phyloP scores from a whole-genome alignment of 208 protist species.

The Spongospora subterranea region DNA sequence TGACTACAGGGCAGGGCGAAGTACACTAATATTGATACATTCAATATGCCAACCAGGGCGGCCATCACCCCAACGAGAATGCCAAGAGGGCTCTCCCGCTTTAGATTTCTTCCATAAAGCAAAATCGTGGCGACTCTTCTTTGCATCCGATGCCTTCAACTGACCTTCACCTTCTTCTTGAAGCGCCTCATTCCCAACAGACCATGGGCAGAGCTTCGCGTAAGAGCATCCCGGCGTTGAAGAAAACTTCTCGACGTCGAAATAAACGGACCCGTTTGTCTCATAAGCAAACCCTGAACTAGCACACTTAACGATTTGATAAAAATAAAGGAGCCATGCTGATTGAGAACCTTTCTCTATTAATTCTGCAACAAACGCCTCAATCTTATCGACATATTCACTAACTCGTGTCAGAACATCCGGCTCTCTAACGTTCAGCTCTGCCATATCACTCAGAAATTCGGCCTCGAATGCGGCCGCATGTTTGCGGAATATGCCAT shows the following conservation, averaged over 20 bases:
- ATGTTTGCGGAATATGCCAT: conserved; percentile 63
- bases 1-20: neutral
- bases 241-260: conserved; percentile 71
- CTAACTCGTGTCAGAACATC: conserved; percentile 76
- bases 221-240: conserved; percentile 52
- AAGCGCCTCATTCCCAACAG: conserved; percentile 55
- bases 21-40: conserved; percentile 63
- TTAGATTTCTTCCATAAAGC: conserved; percentile 80
- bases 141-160: conserved; percentile 61
- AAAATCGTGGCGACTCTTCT: conserved; percentile 74
- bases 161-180: conserved; percentile 66
- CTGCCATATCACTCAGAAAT: conserved; percentile 60
- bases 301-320: neutral
- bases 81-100: conserved; percentile 75
- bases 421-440: conserved; percentile 68
- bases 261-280: conserved; percentile 77
- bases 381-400: conserved; percentile 72
- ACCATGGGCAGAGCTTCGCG: conserved; percentile 67
- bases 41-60: conserved; percentile 86
- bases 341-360: conserved; percentile 1
- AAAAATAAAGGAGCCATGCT: neutral
- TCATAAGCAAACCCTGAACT: conserved; percentile 73
- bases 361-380: conserved; percentile 71
- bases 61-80: conserved; percentile 75
- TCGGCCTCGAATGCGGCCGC: conserved; percentile 60